Evolutionary conservation across 2,329 filamentous ascomycete genomes (phyloP), one percentile per base, ranked within the genome.

Genomic region (Aspergillus sp.): DNA sequence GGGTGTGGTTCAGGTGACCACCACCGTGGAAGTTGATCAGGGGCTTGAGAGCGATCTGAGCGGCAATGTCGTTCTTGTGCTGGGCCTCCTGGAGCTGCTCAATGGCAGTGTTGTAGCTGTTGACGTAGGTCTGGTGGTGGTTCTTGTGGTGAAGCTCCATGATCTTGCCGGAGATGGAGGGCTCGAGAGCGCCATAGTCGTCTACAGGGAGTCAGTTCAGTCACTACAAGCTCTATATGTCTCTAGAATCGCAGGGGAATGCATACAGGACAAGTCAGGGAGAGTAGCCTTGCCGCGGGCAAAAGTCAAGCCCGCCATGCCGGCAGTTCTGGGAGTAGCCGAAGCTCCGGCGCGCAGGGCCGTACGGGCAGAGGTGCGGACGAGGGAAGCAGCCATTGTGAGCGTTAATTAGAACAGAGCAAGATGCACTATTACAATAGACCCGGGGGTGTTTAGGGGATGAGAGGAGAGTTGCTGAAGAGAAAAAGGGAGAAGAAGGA

Each of bases 121-220:
- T 95, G 70, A 97, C 91, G 78, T 97, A 97, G 72, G 92, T 93
- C 80, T 94, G 88, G 83, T 97, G 93, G 85, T 97, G 92, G 80
- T 92, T 94, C 81, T 86, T 89, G 86, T 97, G 91, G 84, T 97
- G 93, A 49, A 96, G 87, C 82, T 96, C 91, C 93, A 97, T 97
- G 82, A 97, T 97, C 81, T 95, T 87, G 77, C 90, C 90, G 52
- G 90, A 93, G 81, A 97, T 85, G 74, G 84, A 78, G 68, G 86
- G 87, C 82, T 99, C 95, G 71, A 99, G 92, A 55, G 93, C 95
- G 75, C 90, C 91, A 79, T 97, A 99, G 84, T 97, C 95, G 77
- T 98, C 94, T 97, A 45, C 28, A 17, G 21, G 50, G n/a, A 17
- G 41, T 43, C 38, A 52, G 39, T 55, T 48, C 32, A 10, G 36